Percentiles rank a stretch among this genome's conserved stretches.
Evolutionary conservation across 73 alveolate species (phyloP).

Genomic region (Tetrahymena thermophila): DNA sequence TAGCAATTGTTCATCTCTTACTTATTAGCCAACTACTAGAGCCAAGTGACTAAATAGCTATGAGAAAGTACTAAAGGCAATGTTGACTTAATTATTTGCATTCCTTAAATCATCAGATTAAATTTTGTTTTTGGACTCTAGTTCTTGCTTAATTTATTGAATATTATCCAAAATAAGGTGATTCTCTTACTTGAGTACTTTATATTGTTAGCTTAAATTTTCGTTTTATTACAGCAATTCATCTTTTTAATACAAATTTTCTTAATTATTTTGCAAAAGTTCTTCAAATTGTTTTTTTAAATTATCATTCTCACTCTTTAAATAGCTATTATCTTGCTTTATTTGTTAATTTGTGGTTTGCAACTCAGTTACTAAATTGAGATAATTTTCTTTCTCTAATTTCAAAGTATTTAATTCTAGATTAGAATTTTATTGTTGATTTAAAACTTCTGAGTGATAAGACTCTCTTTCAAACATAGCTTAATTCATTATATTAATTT

Average conservation of each 20-base stretch:
- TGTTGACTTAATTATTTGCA: not conserved
- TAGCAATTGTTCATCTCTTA: not conserved
- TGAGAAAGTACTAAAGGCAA: not conserved
- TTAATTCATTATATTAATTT: not conserved
- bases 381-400: not conserved
- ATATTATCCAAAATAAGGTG: too few species aligned
- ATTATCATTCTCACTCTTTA: not conserved
- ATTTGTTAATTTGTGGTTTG: not conserved
- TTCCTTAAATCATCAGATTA: not conserved
- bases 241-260: not conserved
- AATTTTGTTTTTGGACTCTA: not conserved
- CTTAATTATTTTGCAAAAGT: not conserved
- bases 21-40: not conserved
- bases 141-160: not conserved
- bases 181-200: not conserved
- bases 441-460: not conserved
- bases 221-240: not conserved
- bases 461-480: not conserved
- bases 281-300: not conserved
- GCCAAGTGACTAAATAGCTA: not conserved
- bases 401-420: not conserved
- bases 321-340: not conserved
- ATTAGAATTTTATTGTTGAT: not conserved
- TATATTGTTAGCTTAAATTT: too few species aligned
- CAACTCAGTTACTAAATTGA: too few species aligned